These are phyloP conservation scores for Silybum marianum DNA, from an alignment of 129 eudicot genomes.

Conservation along the genomic window DNA sequence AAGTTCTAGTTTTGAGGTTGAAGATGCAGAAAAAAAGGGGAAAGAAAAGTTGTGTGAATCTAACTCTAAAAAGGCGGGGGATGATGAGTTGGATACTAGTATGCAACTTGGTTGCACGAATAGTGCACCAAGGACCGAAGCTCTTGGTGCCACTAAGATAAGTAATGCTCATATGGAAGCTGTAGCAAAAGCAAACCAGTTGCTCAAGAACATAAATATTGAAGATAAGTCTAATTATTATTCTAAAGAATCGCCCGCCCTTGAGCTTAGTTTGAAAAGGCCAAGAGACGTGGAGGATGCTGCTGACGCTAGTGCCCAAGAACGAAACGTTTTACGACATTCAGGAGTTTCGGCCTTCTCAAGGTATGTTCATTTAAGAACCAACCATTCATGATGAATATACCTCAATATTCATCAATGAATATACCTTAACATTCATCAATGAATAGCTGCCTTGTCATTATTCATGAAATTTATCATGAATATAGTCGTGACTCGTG, in stretches of 20 bases:
- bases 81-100: constrained; percentile 27
- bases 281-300: constrained; percentile 45
- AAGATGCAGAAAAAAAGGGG: constrained; percentile 19
- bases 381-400: constrained; percentile 1
- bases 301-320: constrained; percentile 36
- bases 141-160: constrained; percentile 32
- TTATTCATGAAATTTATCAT: too few species aligned
- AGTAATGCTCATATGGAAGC: constrained; percentile 32
- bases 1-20: constrained; percentile 30
- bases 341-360: constrained; percentile 72
- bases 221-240: constrained; percentile 41
- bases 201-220: constrained; percentile 32
- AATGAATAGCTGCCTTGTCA: too few species aligned
- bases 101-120: constrained; percentile 35
- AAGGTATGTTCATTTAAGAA: constrained; percentile 37
- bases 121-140: constrained; percentile 27
- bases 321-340: constrained; percentile 55
- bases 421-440: not conserved
- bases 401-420: not conserved
- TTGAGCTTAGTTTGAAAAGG: constrained; percentile 62
- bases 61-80: constrained; percentile 30
- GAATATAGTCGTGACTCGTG: too few species aligned
- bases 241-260: constrained; percentile 46
- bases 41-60: constrained; percentile 16
- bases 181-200: constrained; percentile 27